These are phyloP conservation scores for Botrytis paeoniae DNA, from an alignment of 2,329 filamentous ascomycete genomes.

Conservation along the genomic window DNA sequence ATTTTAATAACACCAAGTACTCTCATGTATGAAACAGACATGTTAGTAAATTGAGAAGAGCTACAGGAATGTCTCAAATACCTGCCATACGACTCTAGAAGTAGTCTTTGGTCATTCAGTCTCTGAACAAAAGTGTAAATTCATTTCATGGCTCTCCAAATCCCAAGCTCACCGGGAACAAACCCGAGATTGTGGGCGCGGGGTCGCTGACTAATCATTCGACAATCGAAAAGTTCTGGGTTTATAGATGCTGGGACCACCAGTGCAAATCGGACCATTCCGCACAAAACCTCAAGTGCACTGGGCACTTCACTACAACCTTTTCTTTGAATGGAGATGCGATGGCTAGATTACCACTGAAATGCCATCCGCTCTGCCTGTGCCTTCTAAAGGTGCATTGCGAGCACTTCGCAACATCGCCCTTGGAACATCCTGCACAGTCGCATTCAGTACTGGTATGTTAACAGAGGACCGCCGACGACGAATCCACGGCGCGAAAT, in stretches of 20 bases:
- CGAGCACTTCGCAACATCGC: constrained; percentile 55
- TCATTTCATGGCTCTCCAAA: background rate
- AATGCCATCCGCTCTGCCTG: constrained; percentile 43
- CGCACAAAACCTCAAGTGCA: background rate
- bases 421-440: constrained; percentile 56
- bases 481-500: constrained; percentile 50
- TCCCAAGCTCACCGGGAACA: background rate
- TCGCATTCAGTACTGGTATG: constrained; percentile 43
- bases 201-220: constrained; percentile 11
- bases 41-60: background rate
- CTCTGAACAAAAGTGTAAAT: background rate
- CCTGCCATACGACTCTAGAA: background rate
- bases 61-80: background rate
- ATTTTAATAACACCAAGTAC: background rate
- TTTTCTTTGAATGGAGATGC: constrained; percentile 15
- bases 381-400: constrained; percentile 54
- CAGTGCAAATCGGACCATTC: constrained; percentile 1
- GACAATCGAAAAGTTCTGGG: constrained; percentile 12
- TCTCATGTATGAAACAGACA: background rate
- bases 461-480: constrained; percentile 56
- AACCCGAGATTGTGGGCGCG: background rate
- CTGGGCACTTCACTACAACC: background rate
- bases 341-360: constrained; percentile 27
- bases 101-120: background rate
- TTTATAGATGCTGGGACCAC: background rate